Evolutionary conservation across 345 rosid genomes (phyloP), one percentile per base, ranked within the genome.

Genomic region (Pistacia atlantica): DNA sequence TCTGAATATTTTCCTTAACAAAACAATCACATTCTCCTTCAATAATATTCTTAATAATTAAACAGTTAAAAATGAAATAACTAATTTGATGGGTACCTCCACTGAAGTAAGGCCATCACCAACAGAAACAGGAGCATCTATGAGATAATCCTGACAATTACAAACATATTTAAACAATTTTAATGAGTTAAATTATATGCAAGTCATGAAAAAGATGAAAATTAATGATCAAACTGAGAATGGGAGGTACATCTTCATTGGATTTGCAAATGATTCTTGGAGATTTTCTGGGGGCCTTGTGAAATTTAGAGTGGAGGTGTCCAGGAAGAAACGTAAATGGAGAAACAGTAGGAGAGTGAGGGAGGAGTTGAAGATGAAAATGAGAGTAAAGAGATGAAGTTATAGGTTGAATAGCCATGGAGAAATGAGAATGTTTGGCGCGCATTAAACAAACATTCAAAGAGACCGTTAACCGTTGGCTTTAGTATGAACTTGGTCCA

Each of bases 41-140:
- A 22, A 22, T 22, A 22, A 22, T 22, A 22, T 22, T 22, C 25
- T 22, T 22, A 22, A 22, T 22, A 22, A 22, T 22, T 22, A 22
- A 22, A 22, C 25, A 22, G 25, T 22, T 22, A 22, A 22, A 22
- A 22, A 22, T 22, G 25, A 22, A 22, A 22, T 22, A 22, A 22
- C 25, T 22, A 22, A 22, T 22, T 22, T 22, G 25, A 22, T 22
- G 25, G 25, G 25, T 22, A 22, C 25, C 8, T 84, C 98, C 98
- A 77, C 89, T 83, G 80, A 95, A 61, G 98, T 93, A 83, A 95
- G 93, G 60, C 98, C 98, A 84, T 95, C 98, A 76, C 98, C 98
- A 35, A 85, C 90, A 25, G 94, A 90, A 71, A 83, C 92, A 35
- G 93, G 94, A 75, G 97, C 98, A 84, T 95, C 97, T 46, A 92